phyloP scores from a whole-genome alignment of 345 rosid species.

The Corchorus capsularis region DNA sequence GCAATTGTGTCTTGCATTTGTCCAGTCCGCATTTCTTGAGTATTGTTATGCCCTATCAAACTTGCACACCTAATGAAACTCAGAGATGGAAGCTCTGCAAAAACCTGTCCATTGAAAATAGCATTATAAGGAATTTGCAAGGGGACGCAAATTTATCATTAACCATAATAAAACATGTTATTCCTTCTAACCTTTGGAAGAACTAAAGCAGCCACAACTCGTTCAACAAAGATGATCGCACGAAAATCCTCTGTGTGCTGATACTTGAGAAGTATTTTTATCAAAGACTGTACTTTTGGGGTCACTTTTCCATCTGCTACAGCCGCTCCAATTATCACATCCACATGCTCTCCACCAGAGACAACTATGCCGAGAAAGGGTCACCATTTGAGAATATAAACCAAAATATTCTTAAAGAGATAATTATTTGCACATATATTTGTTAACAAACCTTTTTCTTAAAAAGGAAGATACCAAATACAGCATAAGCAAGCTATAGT shows the following conservation, averaged over 20 bases:
- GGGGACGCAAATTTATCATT: conserved; percentile 3
- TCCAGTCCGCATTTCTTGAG: conserved; percentile 90
- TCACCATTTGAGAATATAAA: conserved; percentile 16
- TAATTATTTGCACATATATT: not conserved
- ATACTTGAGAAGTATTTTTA: conserved; percentile 85
- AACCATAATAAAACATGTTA: not conserved
- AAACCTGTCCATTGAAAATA: conserved; percentile 54
- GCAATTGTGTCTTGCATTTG: conserved; percentile 97
- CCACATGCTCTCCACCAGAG: conserved; percentile 98
- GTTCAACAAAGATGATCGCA: conserved; percentile 97
- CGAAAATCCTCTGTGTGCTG: conserved; percentile 93
- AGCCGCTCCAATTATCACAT: conserved; percentile 90
- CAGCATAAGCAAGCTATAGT: not conserved
- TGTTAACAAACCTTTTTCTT: not conserved
- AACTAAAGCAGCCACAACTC: conserved; percentile 96
- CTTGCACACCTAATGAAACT: conserved; percentile 86
- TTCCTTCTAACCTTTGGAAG: conserved; percentile 81
- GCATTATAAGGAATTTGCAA: conserved; percentile 5
- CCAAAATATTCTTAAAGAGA: conserved; percentile 6
- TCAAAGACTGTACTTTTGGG: conserved; percentile 90
- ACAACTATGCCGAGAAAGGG: conserved; percentile 57
- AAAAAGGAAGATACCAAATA: not conserved
- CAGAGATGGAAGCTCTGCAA: conserved; percentile 90
- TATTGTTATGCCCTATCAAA: conserved; percentile 95
- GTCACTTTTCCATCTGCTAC: conserved; percentile 99